phyloP scores from a whole-genome alignment of 2,329 filamentous ascomycete genomes.

The Tothia fuscella region DNA sequence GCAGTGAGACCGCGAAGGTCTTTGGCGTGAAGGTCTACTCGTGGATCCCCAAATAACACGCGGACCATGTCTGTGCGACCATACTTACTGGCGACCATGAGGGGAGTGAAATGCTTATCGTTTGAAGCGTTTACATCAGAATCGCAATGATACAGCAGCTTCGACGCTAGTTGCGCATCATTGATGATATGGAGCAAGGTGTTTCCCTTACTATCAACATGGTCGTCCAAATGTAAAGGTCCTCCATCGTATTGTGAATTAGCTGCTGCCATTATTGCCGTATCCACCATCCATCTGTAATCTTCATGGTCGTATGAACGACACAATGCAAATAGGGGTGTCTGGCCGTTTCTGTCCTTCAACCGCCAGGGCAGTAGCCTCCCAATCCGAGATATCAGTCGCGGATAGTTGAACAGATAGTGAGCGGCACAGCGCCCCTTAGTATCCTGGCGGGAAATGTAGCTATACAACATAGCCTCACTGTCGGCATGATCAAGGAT shows the following conservation, averaged over 20 bases:
- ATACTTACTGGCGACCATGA: conserved; percentile 99
- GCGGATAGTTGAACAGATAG: conserved; percentile 86
- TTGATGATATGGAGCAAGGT: conserved; percentile 93
- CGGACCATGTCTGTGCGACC: conserved; percentile 88
- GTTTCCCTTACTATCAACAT: conserved; percentile 86
- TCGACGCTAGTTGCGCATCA: conserved; percentile 62
- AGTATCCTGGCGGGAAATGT: conserved; percentile 65
- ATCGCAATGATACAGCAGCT: conserved; percentile 73
- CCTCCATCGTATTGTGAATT: conserved; percentile 62
- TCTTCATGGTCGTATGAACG: conserved; percentile 87
- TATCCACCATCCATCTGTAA: conserved; percentile 78
- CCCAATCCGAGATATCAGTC: conserved; percentile 66
- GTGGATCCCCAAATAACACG: conserved; percentile 71
- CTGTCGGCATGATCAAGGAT: conserved; percentile 45
- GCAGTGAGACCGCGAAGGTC: conserved; percentile 84
- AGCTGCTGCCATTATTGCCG: conserved; percentile 64
- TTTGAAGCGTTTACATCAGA: conserved; percentile 95
- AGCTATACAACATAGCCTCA: conserved; percentile 47
- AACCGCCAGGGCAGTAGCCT: conserved; percentile 74
- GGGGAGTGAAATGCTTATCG: conserved; percentile 83
- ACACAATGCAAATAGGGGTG: conserved; percentile 90
- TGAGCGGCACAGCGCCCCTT: conserved; percentile 87
- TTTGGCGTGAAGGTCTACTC: conserved; percentile 74
- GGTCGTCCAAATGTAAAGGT: conserved; percentile 81
- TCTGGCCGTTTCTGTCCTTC: conserved; percentile 92